These are phyloP conservation scores for Talaromyces sp. DNA, from an alignment of 2,329 filamentous ascomycete species.

Conservation along the genomic window DNA sequence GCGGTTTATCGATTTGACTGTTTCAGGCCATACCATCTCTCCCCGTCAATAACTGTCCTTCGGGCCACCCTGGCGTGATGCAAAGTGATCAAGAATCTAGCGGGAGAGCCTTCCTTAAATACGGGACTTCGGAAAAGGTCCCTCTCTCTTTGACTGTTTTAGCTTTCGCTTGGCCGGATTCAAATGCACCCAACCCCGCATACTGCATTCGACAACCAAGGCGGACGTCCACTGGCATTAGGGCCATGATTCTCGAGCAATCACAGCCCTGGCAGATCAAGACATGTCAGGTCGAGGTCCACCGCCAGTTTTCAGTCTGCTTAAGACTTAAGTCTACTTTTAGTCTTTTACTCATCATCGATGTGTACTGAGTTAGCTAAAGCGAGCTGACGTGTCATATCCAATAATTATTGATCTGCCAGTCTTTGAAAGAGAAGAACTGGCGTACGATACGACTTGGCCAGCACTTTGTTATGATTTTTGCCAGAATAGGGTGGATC, in stretches of 20 bases:
- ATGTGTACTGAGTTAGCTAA: background rate
- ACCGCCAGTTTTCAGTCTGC: conserved; percentile 3
- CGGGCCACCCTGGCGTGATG: background rate
- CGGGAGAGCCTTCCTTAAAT: conserved; percentile 1
- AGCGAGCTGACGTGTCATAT: conserved; percentile 5
- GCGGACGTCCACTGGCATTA: conserved; percentile 4
- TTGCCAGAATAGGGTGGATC: background rate
- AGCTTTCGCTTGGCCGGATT: background rate
- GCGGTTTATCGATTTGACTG: background rate
- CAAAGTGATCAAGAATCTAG: background rate
- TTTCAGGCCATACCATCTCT: background rate
- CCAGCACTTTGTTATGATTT: background rate
- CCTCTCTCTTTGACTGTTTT: background rate
- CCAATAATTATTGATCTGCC: background rate
- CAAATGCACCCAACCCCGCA: conserved; percentile 2
- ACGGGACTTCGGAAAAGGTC: background rate
- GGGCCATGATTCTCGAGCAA: conserved; percentile 1
- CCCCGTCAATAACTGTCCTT: background rate
- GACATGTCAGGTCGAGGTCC: background rate
- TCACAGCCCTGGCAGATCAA: background rate
- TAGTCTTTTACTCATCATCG: background rate
- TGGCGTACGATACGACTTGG: background rate
- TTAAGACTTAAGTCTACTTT: too few species aligned
- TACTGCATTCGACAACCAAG: conserved; percentile 1
- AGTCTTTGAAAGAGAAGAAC: too few species aligned